phyloP scores from a whole-genome alignment of 2,329 filamentous ascomycete species.

The Falciphora oryzae region DNA sequence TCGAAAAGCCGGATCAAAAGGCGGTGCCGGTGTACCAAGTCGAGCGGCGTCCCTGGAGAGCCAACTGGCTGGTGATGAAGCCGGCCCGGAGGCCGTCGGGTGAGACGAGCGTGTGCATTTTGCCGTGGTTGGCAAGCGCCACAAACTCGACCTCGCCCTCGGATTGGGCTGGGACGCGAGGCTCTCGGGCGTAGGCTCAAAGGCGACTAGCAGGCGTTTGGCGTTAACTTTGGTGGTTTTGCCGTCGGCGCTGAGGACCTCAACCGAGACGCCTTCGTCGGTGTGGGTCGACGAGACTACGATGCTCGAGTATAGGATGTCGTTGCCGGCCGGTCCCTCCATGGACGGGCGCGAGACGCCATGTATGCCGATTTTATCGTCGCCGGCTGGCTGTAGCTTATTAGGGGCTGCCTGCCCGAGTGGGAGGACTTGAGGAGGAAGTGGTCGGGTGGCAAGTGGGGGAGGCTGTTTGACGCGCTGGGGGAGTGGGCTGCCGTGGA shows the following conservation, averaged over 20 bases:
- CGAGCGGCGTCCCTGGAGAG: conserved; percentile 37
- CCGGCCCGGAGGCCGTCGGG: conserved; percentile 29
- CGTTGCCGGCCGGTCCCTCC: too few relatives aligned
- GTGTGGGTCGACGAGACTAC: conserved; percentile 14
- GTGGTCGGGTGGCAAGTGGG: too few relatives aligned
- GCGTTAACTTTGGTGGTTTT: conserved; percentile 22
- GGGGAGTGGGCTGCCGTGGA: too few relatives aligned
- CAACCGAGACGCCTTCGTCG: conserved; percentile 10
- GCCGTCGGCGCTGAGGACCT: conserved; percentile 4
- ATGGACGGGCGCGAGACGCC: too few relatives aligned
- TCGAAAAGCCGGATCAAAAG: conserved; percentile 26
- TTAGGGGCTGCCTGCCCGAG: too few relatives aligned
- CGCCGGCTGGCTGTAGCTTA: too few relatives aligned
- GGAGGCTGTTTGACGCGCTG: too few relatives aligned
- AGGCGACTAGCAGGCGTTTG: conserved; percentile 29
- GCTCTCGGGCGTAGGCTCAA: conserved; percentile 27
- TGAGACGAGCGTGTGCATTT: conserved; percentile 28
- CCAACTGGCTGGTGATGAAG: conserved; percentile 35
- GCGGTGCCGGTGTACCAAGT: conserved; percentile 41
- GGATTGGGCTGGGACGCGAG: conserved; percentile 20
- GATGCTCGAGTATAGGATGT: conserved; percentile 19
- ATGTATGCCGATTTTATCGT: too few relatives aligned
- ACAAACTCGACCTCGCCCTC: conserved; percentile 28
- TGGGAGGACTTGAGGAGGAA: too few relatives aligned
- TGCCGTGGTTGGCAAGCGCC: conserved; percentile 29